Percentiles rank a stretch among this genome's conserved stretches.
These are phyloP conservation scores for Austroboletus rostrupii DNA, from an alignment of 1,284 basidiomycete species.

Conservation along the genomic window DNA sequence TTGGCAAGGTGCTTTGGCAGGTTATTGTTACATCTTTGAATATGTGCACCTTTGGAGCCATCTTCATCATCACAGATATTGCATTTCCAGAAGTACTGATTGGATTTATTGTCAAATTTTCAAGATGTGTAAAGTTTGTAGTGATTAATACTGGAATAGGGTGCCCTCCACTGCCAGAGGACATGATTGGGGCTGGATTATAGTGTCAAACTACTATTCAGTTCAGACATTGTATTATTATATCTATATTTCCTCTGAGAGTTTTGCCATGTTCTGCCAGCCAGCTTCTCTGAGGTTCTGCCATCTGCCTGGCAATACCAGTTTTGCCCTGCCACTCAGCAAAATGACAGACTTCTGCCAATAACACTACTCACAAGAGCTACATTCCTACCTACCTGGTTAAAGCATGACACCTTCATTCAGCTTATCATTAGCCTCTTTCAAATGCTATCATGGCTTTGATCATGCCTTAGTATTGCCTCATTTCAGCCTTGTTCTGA, in stretches of 20 bases:
- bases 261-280: background rate
- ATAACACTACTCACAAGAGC: too few relatives aligned
- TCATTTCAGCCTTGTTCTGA: too few relatives aligned
- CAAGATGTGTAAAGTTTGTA: background rate
- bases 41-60: background rate
- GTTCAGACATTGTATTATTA: too few relatives aligned
- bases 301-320: constrained; percentile 6
- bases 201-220: too few relatives aligned
- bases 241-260: too few relatives aligned
- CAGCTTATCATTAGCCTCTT: too few relatives aligned
- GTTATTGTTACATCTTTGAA: background rate
- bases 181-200: background rate
- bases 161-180: background rate
- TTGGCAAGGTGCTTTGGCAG: too few relatives aligned
- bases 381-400: too few relatives aligned
- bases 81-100: constrained; percentile 3
- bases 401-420: too few relatives aligned
- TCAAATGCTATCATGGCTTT: too few relatives aligned
- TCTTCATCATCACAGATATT: background rate
- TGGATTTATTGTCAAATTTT: constrained; percentile 3
- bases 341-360: constrained; percentile 5
- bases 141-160: background rate
- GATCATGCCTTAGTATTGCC: too few relatives aligned
- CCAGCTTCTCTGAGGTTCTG: background rate
- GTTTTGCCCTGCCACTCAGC: constrained; percentile 5